Evolutionary conservation across 768 basidiomycete genomes (phyloP).

Genomic region (Boletellus emodensis): DNA sequence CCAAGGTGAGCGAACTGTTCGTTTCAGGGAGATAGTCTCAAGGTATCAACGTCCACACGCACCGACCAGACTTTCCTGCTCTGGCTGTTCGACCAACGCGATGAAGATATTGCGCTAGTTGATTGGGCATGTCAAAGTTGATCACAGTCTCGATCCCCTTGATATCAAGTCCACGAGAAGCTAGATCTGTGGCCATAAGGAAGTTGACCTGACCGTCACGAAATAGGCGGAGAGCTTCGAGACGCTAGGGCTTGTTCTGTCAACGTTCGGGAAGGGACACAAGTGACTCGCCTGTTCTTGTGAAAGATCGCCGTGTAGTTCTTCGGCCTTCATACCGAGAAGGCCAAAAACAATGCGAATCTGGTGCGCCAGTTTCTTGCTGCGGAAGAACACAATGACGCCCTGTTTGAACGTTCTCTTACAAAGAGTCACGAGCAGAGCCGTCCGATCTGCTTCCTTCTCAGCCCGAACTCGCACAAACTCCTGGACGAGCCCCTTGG

Average conservation of each 20-base stretch:
- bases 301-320: slow-evolving; percentile 91
- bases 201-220: slow-evolving; percentile 86
- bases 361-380: slow-evolving; percentile 96
- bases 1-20: slow-evolving; percentile 83
- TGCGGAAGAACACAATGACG: slow-evolving; percentile 91
- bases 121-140: slow-evolving; percentile 97
- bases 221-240: slow-evolving; percentile 82
- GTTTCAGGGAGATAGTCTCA: slow-evolving; percentile 7
- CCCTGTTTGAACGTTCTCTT: slow-evolving; percentile 79
- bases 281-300: slow-evolving; percentile 78
- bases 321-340: slow-evolving; percentile 83
- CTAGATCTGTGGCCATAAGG: slow-evolving; percentile 94
- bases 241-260: slow-evolving; percentile 49
- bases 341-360: slow-evolving; percentile 91
- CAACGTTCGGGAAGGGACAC: not conserved
- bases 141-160: slow-evolving; percentile 97
- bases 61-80: slow-evolving; percentile 91
- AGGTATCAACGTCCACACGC: slow-evolving; percentile 24
- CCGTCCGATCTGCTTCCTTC: slow-evolving; percentile 72
- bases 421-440: slow-evolving; percentile 77
- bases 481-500: slow-evolving; percentile 85
- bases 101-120: slow-evolving; percentile 91
- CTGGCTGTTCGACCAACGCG: slow-evolving; percentile 97
- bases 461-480: slow-evolving; percentile 88
- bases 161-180: slow-evolving; percentile 94